Evolutionary conservation across 306 rosid genomes (phyloP).

Genomic region (Elaeagnus macrophylla): DNA sequence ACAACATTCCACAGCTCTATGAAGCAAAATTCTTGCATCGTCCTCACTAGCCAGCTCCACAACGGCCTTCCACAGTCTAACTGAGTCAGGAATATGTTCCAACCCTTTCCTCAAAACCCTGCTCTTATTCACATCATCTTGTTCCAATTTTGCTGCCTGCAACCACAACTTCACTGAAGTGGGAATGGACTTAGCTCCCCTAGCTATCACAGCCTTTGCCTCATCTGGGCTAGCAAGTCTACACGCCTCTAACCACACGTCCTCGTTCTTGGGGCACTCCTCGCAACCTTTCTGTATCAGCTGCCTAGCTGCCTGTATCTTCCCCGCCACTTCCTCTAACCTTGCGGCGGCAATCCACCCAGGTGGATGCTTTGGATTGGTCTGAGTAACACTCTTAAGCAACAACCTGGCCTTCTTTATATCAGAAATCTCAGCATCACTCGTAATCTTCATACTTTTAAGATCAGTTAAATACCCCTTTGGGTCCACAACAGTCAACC

Average conservation of each 20-base stretch:
- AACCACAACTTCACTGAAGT: constrained; percentile 82
- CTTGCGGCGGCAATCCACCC: constrained; percentile 93
- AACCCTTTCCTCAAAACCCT: constrained; percentile 83
- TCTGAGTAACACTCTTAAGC: constrained; percentile 78
- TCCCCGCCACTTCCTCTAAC: constrained; percentile 84
- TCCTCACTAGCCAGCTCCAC: constrained; percentile 86
- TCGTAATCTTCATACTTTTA: constrained; percentile 78
- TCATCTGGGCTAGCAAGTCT: constrained; percentile 77
- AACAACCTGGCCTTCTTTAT: constrained; percentile 73
- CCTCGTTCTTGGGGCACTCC: constrained; percentile 82
- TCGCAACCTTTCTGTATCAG: constrained; percentile 82
- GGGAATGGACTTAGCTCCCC: constrained; percentile 67
- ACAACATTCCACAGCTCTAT: constrained; percentile 83
- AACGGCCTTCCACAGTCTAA: constrained; percentile 89
- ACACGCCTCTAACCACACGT: constrained; percentile 92
- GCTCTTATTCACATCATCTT: constrained; percentile 55
- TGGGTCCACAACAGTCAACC: constrained; percentile 71
- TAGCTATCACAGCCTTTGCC: constrained; percentile 79
- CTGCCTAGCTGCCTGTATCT: constrained; percentile 70
- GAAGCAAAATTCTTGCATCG: constrained; percentile 77
- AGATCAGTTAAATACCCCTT: constrained; percentile 76
- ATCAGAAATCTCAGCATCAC: constrained; percentile 87
- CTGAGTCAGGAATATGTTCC: constrained; percentile 83
- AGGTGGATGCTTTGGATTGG: constrained; percentile 80
- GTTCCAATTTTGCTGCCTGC: constrained; percentile 79